A percentile compares a stretch with the other conserved stretches of the same genome.
Conservation (phyloP, 257 asterid species). For the Solanum neorickii region DNA sequence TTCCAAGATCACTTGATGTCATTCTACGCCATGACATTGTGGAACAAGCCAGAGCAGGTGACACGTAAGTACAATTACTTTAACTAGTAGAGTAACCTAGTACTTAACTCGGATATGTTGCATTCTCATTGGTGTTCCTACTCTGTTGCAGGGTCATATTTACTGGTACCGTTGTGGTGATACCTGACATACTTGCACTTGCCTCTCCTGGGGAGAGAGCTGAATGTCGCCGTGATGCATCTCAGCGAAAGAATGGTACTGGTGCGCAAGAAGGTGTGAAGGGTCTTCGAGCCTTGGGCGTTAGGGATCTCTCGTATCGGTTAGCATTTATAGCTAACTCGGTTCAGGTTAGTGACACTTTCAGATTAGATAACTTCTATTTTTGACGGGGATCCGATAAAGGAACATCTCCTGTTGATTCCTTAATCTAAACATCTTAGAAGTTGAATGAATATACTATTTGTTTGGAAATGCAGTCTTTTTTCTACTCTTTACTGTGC, state of each 20-base stretch:
- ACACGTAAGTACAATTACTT: conserved; percentile 42
- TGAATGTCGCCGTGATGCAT: conserved; percentile 72
- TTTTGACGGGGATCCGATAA: background rate
- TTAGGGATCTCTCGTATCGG: conserved; percentile 87
- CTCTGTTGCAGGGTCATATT: conserved; percentile 65
- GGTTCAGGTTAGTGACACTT: conserved; percentile 49
- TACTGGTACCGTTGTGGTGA: conserved; percentile 85
- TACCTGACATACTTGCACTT: conserved; percentile 84
- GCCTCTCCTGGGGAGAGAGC: conserved; percentile 96
- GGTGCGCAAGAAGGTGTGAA: conserved; percentile 81
- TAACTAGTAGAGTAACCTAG: background rate
- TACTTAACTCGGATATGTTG: background rate
- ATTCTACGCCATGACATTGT: conserved; percentile 91
- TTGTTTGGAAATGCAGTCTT: background rate
- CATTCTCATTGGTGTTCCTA: background rate
- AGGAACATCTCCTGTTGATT: background rate
- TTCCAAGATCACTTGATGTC: conserved; percentile 95
- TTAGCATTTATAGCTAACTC: conserved; percentile 95
- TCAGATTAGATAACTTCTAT: background rate
- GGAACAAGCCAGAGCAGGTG: conserved; percentile 98
- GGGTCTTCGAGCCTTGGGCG: conserved; percentile 94
- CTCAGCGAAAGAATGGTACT: conserved; percentile 55
- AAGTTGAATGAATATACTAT: background rate
- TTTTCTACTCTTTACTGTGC: background rate
- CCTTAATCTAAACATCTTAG: background rate